These are phyloP conservation scores for Cichorium intybus DNA, from an alignment of 140 eudicot genomes.

Conservation along the genomic window DNA sequence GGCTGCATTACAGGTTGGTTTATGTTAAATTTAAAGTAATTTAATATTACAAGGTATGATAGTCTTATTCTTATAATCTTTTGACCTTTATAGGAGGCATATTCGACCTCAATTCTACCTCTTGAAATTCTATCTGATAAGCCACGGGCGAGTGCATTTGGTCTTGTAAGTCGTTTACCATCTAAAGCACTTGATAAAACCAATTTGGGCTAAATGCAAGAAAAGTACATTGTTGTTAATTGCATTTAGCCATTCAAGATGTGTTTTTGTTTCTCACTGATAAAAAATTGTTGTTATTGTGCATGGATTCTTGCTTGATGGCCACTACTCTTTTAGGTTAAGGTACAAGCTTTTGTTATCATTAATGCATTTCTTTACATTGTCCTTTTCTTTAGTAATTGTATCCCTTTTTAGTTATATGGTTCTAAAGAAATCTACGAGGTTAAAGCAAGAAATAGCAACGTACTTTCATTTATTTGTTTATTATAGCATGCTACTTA, in stretches of 20 bases:
- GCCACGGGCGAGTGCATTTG: constrained; percentile 59
- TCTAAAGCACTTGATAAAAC: background rate
- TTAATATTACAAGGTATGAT: background rate
- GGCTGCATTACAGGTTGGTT: constrained; percentile 64
- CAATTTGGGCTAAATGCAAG: background rate
- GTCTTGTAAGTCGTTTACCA: constrained; percentile 43
- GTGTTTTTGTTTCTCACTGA: constrained; percentile 20
- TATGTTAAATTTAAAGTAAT: background rate
- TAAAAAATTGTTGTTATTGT: constrained; percentile 15
- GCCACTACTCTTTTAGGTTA: constrained; percentile 48
- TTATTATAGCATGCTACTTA: no score
- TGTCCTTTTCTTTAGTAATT: background rate
- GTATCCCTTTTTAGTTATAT: no score
- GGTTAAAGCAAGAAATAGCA: no score
- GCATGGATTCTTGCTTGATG: constrained; percentile 40
- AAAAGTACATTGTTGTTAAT: background rate
- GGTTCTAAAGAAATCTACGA: no score
- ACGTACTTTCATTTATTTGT: no score
- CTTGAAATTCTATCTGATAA: constrained; percentile 70
- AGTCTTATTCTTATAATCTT: constrained; percentile 1
- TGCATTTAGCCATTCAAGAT: background rate
- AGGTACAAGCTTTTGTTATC: constrained; percentile 42
- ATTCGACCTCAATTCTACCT: constrained; percentile 75
- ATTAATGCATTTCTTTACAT: background rate
- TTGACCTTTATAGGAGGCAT: constrained; percentile 56